Evolutionary conservation across 768 basidiomycete species (phyloP).

Genomic region (Cantharellus anzutake): DNA sequence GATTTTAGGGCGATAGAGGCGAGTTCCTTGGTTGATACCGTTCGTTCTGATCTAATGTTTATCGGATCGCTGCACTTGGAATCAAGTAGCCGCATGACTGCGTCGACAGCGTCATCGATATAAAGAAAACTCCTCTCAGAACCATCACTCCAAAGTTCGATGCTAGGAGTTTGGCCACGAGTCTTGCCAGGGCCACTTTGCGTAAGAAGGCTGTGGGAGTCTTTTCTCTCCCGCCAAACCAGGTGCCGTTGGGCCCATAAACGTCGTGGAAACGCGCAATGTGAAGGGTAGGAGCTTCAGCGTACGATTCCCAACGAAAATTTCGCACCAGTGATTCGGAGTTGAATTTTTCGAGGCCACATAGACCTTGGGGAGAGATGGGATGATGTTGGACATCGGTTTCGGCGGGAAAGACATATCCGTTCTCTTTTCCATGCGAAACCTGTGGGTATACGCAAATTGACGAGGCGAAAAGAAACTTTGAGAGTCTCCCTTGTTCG

Average conservation of each 20-base stretch:
- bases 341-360: constrained; percentile 37
- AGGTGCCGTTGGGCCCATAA: constrained; percentile 34
- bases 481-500: constrained; percentile 18
- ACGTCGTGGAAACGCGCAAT: constrained; percentile 42
- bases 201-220: constrained; percentile 37
- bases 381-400: constrained; percentile 23
- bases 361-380: constrained; percentile 25
- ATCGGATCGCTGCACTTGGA: constrained; percentile 21
- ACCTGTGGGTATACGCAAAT: constrained; percentile 36
- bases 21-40: constrained; percentile 25
- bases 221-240: constrained; percentile 37
- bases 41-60: constrained; percentile 33
- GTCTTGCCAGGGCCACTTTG: constrained; percentile 25
- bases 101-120: constrained; percentile 37
- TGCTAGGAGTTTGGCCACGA: constrained; percentile 8
- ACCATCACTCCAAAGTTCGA: constrained; percentile 43
- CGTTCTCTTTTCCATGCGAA: constrained; percentile 18
- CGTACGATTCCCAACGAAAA: too few relatives aligned
- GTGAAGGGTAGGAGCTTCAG: constrained; percentile 14
- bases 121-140: constrained; percentile 36
- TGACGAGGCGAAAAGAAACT: constrained; percentile 37
- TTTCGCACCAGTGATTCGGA: constrained; percentile 24
- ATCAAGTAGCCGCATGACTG: constrained; percentile 24
- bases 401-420: constrained; percentile 29
- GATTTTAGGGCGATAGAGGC: constrained; percentile 22